A percentile compares a stretch with the other conserved stretches of the same genome.
These are phyloP conservation scores for Stagonosporopsis tanaceti DNA, from an alignment of 2,329 filamentous ascomycete genomes.

Conservation along the genomic window DNA sequence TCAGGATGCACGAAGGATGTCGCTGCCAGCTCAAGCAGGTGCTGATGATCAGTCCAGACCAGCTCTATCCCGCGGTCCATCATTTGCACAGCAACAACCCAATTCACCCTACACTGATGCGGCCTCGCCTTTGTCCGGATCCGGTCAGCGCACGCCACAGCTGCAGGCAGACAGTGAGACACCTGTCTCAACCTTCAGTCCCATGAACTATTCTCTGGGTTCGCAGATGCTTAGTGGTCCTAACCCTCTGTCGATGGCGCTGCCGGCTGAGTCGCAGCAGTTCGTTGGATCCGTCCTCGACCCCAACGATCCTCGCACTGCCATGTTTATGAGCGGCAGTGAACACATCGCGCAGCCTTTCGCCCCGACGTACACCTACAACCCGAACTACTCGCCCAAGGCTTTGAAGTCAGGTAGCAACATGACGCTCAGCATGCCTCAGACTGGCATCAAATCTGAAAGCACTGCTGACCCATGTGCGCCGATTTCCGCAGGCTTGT, in stretches of 20 bases:
- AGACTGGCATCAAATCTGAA: slow-evolving; percentile 39
- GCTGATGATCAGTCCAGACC: slow-evolving; percentile 28
- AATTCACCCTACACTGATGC: slow-evolving; percentile 33
- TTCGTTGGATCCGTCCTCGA: slow-evolving; percentile 59
- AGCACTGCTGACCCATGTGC: slow-evolving; percentile 29
- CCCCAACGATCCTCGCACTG: slow-evolving; percentile 54
- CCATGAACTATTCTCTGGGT: slow-evolving; percentile 34
- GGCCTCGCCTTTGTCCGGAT: slow-evolving; percentile 28
- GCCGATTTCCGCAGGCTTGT: slow-evolving; percentile 34
- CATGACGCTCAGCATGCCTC: slow-evolving; percentile 43
- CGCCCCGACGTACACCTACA: slow-evolving; percentile 55
- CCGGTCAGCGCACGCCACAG: slow-evolving; percentile 34
- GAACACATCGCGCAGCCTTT: slow-evolving; percentile 52
- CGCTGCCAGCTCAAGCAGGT: slow-evolving; percentile 49
- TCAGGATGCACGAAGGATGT: slow-evolving; percentile 51
- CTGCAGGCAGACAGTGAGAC: slow-evolving; percentile 31
- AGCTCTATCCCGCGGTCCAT: slow-evolving; percentile 32
- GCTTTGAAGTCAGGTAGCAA: slow-evolving; percentile 22
- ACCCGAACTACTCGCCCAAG: slow-evolving; percentile 52
- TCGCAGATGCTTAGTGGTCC: slow-evolving; percentile 44
- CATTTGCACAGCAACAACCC: slow-evolving; percentile 26
- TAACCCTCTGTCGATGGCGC: slow-evolving; percentile 57
- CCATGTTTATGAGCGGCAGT: slow-evolving; percentile 57
- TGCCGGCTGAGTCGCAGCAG: slow-evolving; percentile 63
- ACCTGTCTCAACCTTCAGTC: slow-evolving; percentile 32